Conservation (phyloP, 1,139 yeast genomes). For the Chernovozyma aurita region DNA sequence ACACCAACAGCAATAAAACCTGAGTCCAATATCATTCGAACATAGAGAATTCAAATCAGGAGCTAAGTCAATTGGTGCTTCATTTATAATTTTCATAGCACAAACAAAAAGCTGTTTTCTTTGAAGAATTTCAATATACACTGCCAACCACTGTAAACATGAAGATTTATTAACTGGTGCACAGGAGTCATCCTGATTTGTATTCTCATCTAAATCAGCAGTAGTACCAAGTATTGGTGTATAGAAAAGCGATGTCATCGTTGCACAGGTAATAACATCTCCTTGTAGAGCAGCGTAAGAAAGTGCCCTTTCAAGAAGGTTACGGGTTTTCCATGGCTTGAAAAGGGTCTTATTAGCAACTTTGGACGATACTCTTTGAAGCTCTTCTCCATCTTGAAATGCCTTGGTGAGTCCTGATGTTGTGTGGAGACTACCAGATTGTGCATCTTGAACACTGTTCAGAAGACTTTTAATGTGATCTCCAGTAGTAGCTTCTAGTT, state of each 20-base stretch:
- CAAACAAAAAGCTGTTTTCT: conserved; percentile 50
- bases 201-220: neutral
- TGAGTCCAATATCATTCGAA: conserved; percentile 51
- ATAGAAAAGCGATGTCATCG: conserved; percentile 55
- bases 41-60: conserved; percentile 43
- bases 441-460: neutral
- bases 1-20: conserved; percentile 70
- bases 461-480: neutral
- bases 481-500: neutral
- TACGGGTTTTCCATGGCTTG: conserved; percentile 31
- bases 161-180: conserved; percentile 15
- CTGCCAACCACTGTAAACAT: conserved; percentile 52
- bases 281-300: conserved; percentile 60
- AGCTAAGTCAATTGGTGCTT: conserved; percentile 32
- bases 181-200: conserved; percentile 16
- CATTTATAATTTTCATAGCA: conserved; percentile 55
- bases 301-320: conserved; percentile 38
- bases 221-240: neutral
- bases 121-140: conserved; percentile 56
- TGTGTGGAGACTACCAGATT: conserved; percentile 17
- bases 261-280: conserved; percentile 58
- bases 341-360: neutral
- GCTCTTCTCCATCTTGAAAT: conserved; percentile 10
- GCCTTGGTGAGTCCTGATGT: conserved; percentile 24
- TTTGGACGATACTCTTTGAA: neutral